Evolutionary conservation across 345 rosid species (phyloP), one percentile per base, ranked within the genome.

Genomic region (Moricandia moricandioides): DNA sequence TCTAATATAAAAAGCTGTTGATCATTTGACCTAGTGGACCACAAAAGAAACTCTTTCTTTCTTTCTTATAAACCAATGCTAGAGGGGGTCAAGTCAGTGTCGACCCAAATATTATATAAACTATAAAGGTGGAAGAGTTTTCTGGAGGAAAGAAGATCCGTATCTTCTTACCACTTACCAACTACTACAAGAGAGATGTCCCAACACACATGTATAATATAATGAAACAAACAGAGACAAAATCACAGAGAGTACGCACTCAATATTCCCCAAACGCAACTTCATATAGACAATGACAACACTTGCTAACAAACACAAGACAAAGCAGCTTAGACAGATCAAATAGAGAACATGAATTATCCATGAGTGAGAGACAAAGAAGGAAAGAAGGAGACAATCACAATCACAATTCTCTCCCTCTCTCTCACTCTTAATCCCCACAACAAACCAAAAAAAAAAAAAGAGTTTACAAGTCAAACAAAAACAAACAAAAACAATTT

Each of bases 291-390:
- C 49, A 43, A 43, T 6, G n/a, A 30, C 62, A 71, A 0, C 72
- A 71, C 30, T 45, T 77, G 35, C 71, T 71, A 77, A 65, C 76
- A 71, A 77, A 71, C 80, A 71, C 76, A 65, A 63, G 65, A 59
- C 67, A 74, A 59, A 58, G 67, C 78, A 58, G 67, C 78, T 57
- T 66, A 69, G 71, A 77, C 67, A 65, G n/a, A 70, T 63, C 71
- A 70, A 57, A 21, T 21, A 70, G 24, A 24, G 8, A 37, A 77
- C 81, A 77, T 75, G 81, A 71, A 59, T 71, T 58, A 77, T 77
- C 81, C 81, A 71, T 77, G 76, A 58, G 45, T 8, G 30, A 52
- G 66, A 58, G 47, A 51, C 4, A 27, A 13, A 14, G 18, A 8
- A 14, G 13, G 29, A 55, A 62, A 6, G 51, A 40, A 45, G 52